Percentiles rank a stretch among this genome's conserved stretches.
Evolutionary conservation across 768 basidiomycete species (phyloP).

Genomic region (Sporobolomyces roseus): DNA sequence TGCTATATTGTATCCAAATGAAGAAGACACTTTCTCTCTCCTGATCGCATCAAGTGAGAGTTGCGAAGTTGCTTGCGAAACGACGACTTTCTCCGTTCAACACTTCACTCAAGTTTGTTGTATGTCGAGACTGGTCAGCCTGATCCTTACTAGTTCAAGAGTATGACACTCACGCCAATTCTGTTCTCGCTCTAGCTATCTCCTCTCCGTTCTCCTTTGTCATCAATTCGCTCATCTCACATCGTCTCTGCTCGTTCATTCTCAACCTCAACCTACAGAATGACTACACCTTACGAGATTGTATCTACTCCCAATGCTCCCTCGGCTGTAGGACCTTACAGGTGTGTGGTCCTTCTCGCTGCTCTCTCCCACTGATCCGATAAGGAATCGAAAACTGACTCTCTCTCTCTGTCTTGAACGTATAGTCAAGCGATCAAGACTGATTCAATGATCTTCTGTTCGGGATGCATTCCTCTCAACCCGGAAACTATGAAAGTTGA

Average conservation of each 20-base stretch:
- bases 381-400: no score
- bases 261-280: background rate
- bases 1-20: no score
- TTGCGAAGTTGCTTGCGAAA: background rate
- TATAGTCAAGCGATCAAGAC: constrained; percentile 40
- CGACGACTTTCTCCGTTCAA: background rate
- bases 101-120: background rate
- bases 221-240: background rate
- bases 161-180: no score
- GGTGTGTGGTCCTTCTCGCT: no score
- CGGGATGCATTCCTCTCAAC: constrained; percentile 81
- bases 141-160: no score
- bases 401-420: background rate
- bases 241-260: background rate
- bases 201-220: background rate
- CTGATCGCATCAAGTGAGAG: no score
- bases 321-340: constrained; percentile 29
- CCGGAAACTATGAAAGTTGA: constrained; percentile 69
- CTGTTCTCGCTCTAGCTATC: no score
- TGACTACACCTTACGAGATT: constrained; percentile 11
- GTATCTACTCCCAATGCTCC: constrained; percentile 19
- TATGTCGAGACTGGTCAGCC: constrained; percentile 17
- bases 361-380: no score
- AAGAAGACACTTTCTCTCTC: no score
- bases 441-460: constrained; percentile 63